Evolutionary conservation across 2,329 filamentous ascomycete species (phyloP).

Genomic region (Neobulgaria alba): DNA sequence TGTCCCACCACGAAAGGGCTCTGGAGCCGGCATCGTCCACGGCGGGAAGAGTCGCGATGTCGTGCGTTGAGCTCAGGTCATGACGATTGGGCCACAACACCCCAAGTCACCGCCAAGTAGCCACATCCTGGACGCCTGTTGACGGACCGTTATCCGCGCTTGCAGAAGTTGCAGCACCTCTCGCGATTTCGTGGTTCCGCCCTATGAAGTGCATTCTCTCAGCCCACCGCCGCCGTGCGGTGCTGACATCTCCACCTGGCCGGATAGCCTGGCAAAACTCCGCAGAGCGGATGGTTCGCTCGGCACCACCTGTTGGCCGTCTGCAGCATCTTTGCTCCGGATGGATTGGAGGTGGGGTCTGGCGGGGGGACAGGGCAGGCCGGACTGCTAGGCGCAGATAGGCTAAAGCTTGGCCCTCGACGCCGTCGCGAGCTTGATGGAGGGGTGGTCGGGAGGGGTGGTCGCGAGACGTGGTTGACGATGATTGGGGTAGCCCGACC

Average conservation of each 20-base stretch:
- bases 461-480: conserved; percentile 24
- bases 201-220: conserved; percentile 8
- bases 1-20: neutral
- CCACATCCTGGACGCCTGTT: conserved; percentile 14
- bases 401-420: conserved; percentile 21
- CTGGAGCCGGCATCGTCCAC: conserved; percentile 2
- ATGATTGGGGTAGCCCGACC: conserved; percentile 25
- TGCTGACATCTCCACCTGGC: conserved; percentile 3
- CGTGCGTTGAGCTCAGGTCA: conserved; percentile 14
- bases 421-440: conserved; percentile 11
- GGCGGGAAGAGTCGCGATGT: conserved; percentile 16
- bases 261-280: conserved; percentile 12
- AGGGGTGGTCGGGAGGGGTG: conserved; percentile 11
- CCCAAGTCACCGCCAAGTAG: conserved; percentile 9
- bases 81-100: conserved; percentile 14
- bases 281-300: conserved; percentile 11
- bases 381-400: conserved; percentile 18
- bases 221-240: conserved; percentile 2
- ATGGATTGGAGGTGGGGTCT: conserved; percentile 7
- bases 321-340: conserved; percentile 5
- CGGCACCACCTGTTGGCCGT: conserved; percentile 7
- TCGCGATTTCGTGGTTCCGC: conserved; percentile 18
- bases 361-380: conserved; percentile 10
- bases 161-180: conserved; percentile 8
- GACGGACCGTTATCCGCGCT: conserved; percentile 24